Evolutionary conservation across 2,329 filamentous ascomycete genomes (phyloP).

Genomic region (Claviceps sp.): DNA sequence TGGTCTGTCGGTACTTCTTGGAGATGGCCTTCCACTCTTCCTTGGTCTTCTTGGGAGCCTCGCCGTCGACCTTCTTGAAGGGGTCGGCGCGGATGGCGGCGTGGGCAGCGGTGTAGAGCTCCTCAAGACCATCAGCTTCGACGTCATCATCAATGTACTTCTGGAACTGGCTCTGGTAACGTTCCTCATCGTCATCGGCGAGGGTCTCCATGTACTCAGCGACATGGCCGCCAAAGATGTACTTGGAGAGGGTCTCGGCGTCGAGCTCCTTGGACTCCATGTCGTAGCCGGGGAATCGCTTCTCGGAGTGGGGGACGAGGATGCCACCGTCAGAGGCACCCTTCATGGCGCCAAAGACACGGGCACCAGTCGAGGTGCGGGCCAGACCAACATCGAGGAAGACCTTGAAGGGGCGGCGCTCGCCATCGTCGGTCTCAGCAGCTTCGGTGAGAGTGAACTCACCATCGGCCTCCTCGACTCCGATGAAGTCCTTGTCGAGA

Average conservation of each 20-base stretch:
- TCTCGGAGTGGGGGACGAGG: constrained; percentile 95
- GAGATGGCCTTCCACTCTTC: constrained; percentile 93
- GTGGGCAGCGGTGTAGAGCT: constrained; percentile 90
- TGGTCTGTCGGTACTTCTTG: constrained; percentile 69
- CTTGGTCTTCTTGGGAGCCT: constrained; percentile 85
- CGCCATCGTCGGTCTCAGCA: constrained; percentile 75
- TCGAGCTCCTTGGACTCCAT: constrained; percentile 97
- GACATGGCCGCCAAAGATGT: constrained; percentile 97
- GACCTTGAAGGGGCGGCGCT: constrained; percentile 98
- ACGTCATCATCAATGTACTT: constrained; percentile 96
- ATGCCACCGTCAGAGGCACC: constrained; percentile 97
- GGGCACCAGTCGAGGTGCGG: constrained; percentile 95
- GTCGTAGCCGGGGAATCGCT: constrained; percentile 98
- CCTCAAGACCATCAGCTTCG: constrained; percentile 93
- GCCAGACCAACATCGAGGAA: constrained; percentile 95
- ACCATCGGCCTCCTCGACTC: constrained; percentile 93
- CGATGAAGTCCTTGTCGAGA: constrained; percentile 81
- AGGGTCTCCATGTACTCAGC: constrained; percentile 99
- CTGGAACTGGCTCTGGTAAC: constrained; percentile 95
- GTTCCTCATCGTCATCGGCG: constrained; percentile 98
- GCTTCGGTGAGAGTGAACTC: constrained; percentile 95
- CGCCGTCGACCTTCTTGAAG: constrained; percentile 76
- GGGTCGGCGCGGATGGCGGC: constrained; percentile 94
- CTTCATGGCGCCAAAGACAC: constrained; percentile 99
- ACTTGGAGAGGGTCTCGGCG: constrained; percentile 91